phyloP scores from a whole-genome alignment of 1,284 basidiomycete genomes.

The Naganishia sp. region DNA sequence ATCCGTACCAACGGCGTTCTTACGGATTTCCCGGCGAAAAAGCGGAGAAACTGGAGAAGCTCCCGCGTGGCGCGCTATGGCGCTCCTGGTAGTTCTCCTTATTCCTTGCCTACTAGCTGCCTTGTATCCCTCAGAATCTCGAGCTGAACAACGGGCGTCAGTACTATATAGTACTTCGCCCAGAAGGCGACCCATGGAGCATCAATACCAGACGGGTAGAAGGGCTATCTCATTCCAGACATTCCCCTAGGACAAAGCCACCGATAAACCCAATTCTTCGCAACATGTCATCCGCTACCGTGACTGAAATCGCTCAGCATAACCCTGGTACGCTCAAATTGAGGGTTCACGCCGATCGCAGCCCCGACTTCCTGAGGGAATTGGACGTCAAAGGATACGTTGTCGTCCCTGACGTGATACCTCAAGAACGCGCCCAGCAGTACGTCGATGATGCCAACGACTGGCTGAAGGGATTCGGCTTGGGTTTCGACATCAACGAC shows the following conservation, averaged over 20 bases:
- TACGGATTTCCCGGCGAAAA: not conserved
- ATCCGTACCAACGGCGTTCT: slow-evolving; percentile 2
- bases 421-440: slow-evolving; percentile 36
- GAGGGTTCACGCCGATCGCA: slow-evolving; percentile 1
- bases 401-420: slow-evolving; percentile 43
- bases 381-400: slow-evolving; percentile 36
- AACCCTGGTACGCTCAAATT: slow-evolving; percentile 21
- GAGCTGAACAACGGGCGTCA: too few species aligned
- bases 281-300: slow-evolving; percentile 15
- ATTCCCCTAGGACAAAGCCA: not conserved
- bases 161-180: too few species aligned
- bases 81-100: too few species aligned
- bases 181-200: too few species aligned
- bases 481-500: slow-evolving; percentile 49
- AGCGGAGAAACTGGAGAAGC: not conserved
- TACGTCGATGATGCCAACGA: slow-evolving; percentile 40
- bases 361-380: slow-evolving; percentile 23
- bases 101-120: too few species aligned
- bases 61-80: too few species aligned
- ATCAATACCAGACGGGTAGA: too few species aligned
- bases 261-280: not conserved
- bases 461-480: slow-evolving; percentile 45
- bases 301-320: slow-evolving; percentile 6
- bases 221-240: too few species aligned
- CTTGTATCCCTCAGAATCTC: too few species aligned